Evolutionary conservation across 1,284 basidiomycete genomes (phyloP).

Genomic region (Ceratobasidium sp.): DNA sequence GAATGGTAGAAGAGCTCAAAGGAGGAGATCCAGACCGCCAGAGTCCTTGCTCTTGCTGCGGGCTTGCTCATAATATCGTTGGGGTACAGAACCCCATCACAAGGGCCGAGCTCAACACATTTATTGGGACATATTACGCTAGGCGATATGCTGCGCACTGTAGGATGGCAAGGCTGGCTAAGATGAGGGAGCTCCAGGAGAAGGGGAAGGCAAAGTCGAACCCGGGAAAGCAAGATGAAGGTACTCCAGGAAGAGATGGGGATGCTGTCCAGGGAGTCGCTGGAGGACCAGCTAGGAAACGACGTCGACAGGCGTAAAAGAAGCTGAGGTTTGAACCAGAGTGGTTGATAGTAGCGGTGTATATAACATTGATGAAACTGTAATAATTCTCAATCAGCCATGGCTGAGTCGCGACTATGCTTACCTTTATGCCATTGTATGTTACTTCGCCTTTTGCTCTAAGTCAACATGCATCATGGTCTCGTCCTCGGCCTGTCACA

Average conservation of each 20-base stretch:
- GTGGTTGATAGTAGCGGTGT: too few species aligned
- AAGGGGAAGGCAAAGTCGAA: background rate
- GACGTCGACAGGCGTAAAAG: background rate
- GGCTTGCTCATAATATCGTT: background rate
- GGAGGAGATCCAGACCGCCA: background rate
- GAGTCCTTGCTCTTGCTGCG: background rate
- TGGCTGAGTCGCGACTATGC: too few species aligned
- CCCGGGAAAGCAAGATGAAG: background rate
- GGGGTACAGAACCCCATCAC: background rate
- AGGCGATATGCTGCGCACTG: background rate
- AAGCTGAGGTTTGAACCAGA: too few species aligned
- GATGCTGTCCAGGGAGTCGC: background rate
- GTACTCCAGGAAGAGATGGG: background rate
- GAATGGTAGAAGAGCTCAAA: background rate
- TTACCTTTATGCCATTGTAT: too few species aligned
- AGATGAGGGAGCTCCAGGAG: background rate
- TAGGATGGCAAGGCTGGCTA: background rate
- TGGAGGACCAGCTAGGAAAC: background rate
- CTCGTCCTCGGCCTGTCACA: too few species aligned
- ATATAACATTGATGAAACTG: too few species aligned
- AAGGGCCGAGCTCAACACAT: slow-evolving; percentile 13
- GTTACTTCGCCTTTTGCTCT: too few species aligned
- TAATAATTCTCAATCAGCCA: too few species aligned
- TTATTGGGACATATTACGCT: slow-evolving; percentile 5
- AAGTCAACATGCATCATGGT: too few species aligned